Base-by-base conservation (phyloP, 1,284 basidiomycete genomes). In the Ceratobasidium sp. region DNA sequence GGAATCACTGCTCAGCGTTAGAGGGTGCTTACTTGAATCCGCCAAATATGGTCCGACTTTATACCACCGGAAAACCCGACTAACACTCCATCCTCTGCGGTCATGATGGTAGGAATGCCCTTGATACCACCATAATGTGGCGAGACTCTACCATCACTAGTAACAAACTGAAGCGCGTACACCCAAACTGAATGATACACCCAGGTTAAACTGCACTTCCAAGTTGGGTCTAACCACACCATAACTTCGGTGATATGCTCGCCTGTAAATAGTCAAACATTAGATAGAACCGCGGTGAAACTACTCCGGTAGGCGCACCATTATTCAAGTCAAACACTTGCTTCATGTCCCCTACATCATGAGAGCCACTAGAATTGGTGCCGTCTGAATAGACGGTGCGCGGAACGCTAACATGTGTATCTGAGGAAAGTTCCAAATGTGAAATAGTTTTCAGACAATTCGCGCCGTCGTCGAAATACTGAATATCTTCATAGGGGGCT, bases 111-210 rank as follows among this genome's bases (percentile, higher is more conserved):
- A 33, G 67, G 67, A 24, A 14, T n/a, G 15, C 67, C 67, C 8
- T 19, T 24, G 36, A 8, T 4, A 59, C 54, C 56, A 1, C 67
- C 67, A 24, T 33, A 71, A 36, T 50, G 41, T 7, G 24, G 27
- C 19, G 67, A 71, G 7, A 45, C 36, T 36, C 67, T 27, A n/a
- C 67, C 67, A 2, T 31, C 47, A 29, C 45, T 71, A 17, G 67
- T 71, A 15, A 50, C 36, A 45, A 71, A 60, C 31, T 71, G 67
- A 24, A 71, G 45, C 7, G 24, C 67, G 24, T 8, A 60, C 1
- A 60, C 0, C 56, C 56, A 27, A 24, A 24, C 53, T 24, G 31
- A 27, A 27, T 15, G 53, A 56, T 53, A 27, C n/a, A n/a, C n/a
- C n/a, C n/a, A n/a, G n/a, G n/a, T n/a, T n/a, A n/a, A n/a, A n/a